These are phyloP conservation scores for Pontederia paniculata DNA, from an alignment of 176 grass and related monocot genomes.

Conservation along the genomic window DNA sequence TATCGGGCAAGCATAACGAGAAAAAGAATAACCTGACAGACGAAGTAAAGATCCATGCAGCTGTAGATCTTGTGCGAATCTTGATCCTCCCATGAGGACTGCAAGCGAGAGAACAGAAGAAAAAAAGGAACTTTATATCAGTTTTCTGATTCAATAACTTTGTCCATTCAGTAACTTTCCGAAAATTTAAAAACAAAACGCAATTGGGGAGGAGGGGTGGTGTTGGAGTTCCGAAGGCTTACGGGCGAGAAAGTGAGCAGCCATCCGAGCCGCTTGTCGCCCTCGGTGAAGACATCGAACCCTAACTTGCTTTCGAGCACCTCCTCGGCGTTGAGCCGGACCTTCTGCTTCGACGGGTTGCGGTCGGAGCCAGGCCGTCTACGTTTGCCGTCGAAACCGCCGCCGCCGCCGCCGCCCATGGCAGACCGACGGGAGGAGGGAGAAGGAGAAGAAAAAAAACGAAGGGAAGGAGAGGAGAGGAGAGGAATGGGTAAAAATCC, in stretches of 20 bases:
- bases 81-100: conserved; percentile 96
- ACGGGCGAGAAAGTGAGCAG: conserved; percentile 80
- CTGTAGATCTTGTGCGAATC: conserved; percentile 79
- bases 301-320: conserved; percentile 77
- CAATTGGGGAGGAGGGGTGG: too few species aligned
- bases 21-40: conserved; percentile 47
- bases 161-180: too few species aligned
- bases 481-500: too few species aligned
- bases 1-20: too few species aligned
- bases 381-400: not conserved
- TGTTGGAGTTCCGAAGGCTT: conserved; percentile 6
- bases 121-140: conserved; percentile 3
- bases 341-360: conserved; percentile 42
- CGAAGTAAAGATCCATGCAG: conserved; percentile 91
- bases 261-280: conserved; percentile 76
- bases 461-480: too few species aligned
- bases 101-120: conserved; percentile 8
- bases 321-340: conserved; percentile 68
- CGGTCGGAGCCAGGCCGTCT: not conserved
- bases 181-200: too few species aligned
- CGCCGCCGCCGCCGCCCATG: conserved; percentile 25
- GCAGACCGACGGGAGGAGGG: not conserved
- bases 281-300: conserved; percentile 59
- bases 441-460: too few species aligned
- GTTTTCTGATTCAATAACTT: not conserved